phyloP scores from a whole-genome alignment of 225 moss, liverwort and hornwort genomes.

The Polytrichum commune region DNA sequence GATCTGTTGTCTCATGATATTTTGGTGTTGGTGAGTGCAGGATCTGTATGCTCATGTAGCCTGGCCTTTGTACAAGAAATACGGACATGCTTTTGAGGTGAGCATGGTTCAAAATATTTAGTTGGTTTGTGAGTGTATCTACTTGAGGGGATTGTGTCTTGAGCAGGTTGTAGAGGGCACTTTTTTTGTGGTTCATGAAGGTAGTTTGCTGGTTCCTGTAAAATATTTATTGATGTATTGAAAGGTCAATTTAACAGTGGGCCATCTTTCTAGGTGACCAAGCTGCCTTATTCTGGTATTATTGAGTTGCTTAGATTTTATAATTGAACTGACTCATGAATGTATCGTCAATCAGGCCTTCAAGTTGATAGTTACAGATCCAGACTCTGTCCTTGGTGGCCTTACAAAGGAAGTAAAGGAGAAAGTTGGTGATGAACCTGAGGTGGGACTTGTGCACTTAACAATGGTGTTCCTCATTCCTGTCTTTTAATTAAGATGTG shows the following conservation, averaged over 20 bases:
- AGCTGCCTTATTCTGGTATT: not conserved
- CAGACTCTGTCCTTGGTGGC: slow-evolving; percentile 79
- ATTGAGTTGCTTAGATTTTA: no score
- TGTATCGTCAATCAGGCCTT: slow-evolving; percentile 55
- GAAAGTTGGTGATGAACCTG: slow-evolving; percentile 28
- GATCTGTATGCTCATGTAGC: slow-evolving; percentile 72
- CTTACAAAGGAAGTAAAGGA: slow-evolving; percentile 57
- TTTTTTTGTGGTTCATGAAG: no score
- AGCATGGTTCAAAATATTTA: not conserved
- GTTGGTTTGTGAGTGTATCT: no score
- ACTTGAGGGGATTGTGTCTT: no score
- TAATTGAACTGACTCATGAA: not conserved
- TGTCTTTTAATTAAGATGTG: no score
- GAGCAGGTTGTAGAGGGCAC: no score
- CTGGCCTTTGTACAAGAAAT: slow-evolving; percentile 86
- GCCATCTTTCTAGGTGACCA: not conserved
- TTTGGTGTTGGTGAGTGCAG: slow-evolving; percentile 30
- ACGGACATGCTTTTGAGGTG: slow-evolving; percentile 96
- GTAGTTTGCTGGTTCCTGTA: no score
- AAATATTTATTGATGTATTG: no score
- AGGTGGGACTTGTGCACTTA: no score
- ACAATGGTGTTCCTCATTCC: no score
- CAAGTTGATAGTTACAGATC: slow-evolving; percentile 88
- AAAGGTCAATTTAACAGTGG: not conserved
- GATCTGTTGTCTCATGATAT: no score